These are phyloP conservation scores for Irpex sp. DNA, from an alignment of 1,284 basidiomycete genomes.

Conservation along the genomic window DNA sequence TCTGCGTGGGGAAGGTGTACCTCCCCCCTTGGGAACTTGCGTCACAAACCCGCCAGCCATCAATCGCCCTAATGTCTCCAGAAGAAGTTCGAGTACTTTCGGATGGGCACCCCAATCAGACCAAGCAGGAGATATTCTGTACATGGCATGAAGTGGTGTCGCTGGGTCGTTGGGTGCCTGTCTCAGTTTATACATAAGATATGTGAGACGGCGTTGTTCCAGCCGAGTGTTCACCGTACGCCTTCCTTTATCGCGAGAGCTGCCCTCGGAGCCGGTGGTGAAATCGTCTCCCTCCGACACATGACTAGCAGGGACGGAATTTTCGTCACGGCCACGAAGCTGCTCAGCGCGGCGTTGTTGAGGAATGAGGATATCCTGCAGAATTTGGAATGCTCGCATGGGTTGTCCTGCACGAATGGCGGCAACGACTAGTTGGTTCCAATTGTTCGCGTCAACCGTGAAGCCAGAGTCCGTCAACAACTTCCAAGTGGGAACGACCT, in stretches of 20 bases:
- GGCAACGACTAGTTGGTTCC: conserved; percentile 82
- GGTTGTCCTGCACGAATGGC: conserved; percentile 78
- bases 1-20: conserved; percentile 14
- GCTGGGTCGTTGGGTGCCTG: conserved; percentile 34
- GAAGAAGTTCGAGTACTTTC: conserved; percentile 43
- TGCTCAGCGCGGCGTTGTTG: conserved; percentile 38
- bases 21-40: not conserved
- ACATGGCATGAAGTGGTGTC: conserved; percentile 56
- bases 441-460: conserved; percentile 87
- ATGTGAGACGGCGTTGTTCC: not conserved
- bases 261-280: conserved; percentile 17
- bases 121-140: conserved; percentile 62
- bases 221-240: not conserved
- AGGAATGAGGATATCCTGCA: conserved; percentile 78
- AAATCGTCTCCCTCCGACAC: conserved; percentile 40
- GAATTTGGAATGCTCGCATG: conserved; percentile 78
- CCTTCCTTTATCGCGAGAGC: not conserved
- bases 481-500: conserved; percentile 71
- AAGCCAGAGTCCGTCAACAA: conserved; percentile 67
- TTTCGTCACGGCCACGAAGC: conserved; percentile 13
- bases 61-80: conserved; percentile 42
- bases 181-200: not conserved
- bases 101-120: conserved; percentile 62
- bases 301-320: conserved; percentile 34
- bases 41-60: conserved; percentile 43